Percentiles rank a stretch among this genome's conserved stretches.
Conservation (phyloP, 2,329 filamentous ascomycete species). For the Aspergillus hiratsukae region DNA sequence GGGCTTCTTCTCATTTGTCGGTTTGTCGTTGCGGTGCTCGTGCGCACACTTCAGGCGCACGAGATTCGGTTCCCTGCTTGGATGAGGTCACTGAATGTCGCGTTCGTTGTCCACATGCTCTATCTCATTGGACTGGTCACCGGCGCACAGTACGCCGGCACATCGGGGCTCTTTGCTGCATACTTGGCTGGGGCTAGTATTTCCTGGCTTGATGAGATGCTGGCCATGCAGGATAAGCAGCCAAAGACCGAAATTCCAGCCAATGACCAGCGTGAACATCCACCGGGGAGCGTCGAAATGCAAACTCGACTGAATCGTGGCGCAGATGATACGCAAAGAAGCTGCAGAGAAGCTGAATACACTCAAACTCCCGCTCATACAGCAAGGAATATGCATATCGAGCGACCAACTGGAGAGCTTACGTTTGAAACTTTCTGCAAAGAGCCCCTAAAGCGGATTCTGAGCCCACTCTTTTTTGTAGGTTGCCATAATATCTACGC, state of each 20-base stretch:
- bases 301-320: neutral
- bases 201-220: slow-evolving; percentile 47
- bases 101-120: slow-evolving; percentile 41
- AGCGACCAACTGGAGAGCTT: slow-evolving; percentile 16
- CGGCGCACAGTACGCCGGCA: slow-evolving; percentile 51
- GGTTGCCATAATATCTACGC: slow-evolving; percentile 18
- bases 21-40: slow-evolving; percentile 11
- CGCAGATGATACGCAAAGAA: neutral
- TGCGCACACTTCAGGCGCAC: slow-evolving; percentile 4
- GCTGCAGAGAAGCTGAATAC: neutral
- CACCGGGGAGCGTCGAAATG: neutral
- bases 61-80: slow-evolving; percentile 8
- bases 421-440: slow-evolving; percentile 48
- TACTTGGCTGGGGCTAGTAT: slow-evolving; percentile 53
- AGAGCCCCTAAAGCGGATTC: slow-evolving; percentile 46
- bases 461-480: slow-evolving; percentile 72
- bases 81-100: slow-evolving; percentile 16
- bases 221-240: neutral
- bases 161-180: slow-evolving; percentile 53
- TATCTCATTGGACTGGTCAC: slow-evolving; percentile 46
- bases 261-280: neutral
- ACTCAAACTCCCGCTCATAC: neutral
- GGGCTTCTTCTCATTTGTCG: slow-evolving; percentile 25
- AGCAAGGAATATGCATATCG: neutral
- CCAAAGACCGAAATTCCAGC: neutral